Evolutionary conservation across 2,329 filamentous ascomycete genomes (phyloP), one percentile per base, ranked within the genome.

Genomic region (Ceratocystis ficicola): DNA sequence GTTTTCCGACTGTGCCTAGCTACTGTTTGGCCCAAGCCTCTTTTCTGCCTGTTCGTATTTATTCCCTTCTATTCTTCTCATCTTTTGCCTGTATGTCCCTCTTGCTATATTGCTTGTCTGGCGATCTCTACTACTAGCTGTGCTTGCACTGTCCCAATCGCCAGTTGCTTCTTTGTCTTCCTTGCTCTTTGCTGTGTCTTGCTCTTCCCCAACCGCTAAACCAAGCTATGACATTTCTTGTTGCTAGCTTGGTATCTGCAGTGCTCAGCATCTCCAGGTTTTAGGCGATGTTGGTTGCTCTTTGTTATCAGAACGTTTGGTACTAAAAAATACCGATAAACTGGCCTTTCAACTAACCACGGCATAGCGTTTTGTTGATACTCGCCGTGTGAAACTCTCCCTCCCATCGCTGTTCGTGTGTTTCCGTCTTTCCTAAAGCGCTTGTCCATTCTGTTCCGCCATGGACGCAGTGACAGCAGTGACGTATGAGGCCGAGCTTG

Each of bases 401-500:
- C 6, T 15, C 28, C 25, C 30, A 8, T 36, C 55, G 28, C 55
- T 25, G 3, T 32, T 8, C 15, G 4, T 15, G 15, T 8, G 12
- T 41, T 15, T 30, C 17, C 5, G 52, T 57, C 28, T 6, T n/a
- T 20, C 15, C 22, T 25, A 32, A 30, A 30, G 30, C 28, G 30
- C 6, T 15, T n/a, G 17, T 2, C 17, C 55, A 15, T n/a, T 20
- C 28, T 32, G 25, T 32, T 59, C 17, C 5, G 55, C 55, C 28
- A 59, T 59, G 55, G 55, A 59, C 55, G 55, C 55, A 6, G 55
- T 36, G 55, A 5, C 55, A n/a, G 28, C 36, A 30, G 28, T 59
- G 55, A 59, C 55, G 55, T 36, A 36, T 59, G 28, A 32, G 55
- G 55, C 55, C 55, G 55, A 59, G 55, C 55, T 59, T 59, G 55